phyloP scores from a whole-genome alignment of 345 rosid species.

The Lagerstroemia speciosa region DNA sequence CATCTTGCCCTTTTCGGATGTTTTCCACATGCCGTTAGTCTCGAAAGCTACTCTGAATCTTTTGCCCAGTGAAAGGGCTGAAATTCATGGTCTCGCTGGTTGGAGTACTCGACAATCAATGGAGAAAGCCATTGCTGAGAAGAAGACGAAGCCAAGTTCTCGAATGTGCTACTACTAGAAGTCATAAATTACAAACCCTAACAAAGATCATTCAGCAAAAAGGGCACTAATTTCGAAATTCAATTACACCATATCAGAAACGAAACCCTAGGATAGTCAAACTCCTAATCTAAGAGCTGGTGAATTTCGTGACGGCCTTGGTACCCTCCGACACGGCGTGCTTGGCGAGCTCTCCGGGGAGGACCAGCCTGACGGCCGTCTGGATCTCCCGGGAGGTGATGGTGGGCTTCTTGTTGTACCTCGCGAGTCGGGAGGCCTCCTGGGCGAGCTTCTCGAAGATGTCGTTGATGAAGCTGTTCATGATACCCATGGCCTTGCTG shows the following conservation, averaged over 20 bases:
- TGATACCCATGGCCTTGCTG: constrained; percentile 25
- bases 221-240: neutral
- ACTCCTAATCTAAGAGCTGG: constrained; percentile 2
- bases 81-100: too few relatives aligned
- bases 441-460: constrained; percentile 21
- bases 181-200: neutral
- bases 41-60: too few relatives aligned
- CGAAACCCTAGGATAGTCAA: neutral
- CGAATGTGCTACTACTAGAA: neutral
- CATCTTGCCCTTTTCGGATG: neutral
- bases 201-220: neutral
- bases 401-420: constrained; percentile 24
- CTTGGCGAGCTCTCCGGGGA: constrained; percentile 23
- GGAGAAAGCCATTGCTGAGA: neutral
- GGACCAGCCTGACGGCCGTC: constrained; percentile 19
- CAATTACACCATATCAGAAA: neutral
- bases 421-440: constrained; percentile 17
- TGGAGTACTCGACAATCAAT: too few relatives aligned
- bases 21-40: too few relatives aligned
- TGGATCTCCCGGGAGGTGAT: constrained; percentile 24
- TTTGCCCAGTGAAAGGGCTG: too few relatives aligned
- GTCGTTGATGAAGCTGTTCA: constrained; percentile 22
- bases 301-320: constrained; percentile 22
- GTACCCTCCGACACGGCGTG: constrained; percentile 24
- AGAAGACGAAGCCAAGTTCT: neutral